Evolutionary conservation across 257 asterid genomes (phyloP).

Genomic region (Lavandula angustifolia): DNA sequence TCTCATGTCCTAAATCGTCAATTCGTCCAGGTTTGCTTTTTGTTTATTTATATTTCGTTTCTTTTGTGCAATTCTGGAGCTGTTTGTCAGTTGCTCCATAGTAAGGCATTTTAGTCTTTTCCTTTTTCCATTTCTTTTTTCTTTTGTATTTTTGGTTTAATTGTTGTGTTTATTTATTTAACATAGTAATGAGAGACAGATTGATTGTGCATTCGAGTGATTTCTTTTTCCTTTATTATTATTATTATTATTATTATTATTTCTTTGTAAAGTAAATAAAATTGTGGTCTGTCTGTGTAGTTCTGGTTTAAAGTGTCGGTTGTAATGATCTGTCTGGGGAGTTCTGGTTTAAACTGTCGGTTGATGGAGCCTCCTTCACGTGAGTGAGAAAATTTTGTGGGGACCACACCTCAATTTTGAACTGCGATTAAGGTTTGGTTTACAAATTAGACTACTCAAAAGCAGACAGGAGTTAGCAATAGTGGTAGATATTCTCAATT

Average conservation of each 20-base stretch:
- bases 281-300: neutral
- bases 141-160: constrained; percentile 4
- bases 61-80: constrained; percentile 30
- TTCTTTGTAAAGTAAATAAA: neutral
- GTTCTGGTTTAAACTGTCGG: too few relatives aligned
- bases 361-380: too few relatives aligned
- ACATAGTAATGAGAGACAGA: constrained; percentile 27
- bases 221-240: constrained; percentile 4
- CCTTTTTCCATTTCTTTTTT: neutral
- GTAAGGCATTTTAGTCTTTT: constrained; percentile 33
- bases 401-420: constrained; percentile 25
- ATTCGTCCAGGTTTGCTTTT: constrained; percentile 31
- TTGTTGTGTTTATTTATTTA: constrained; percentile 34
- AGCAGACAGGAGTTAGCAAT: neutral
- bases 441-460: neutral
- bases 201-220: constrained; percentile 27
- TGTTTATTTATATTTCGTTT: constrained; percentile 26
- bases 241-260: neutral
- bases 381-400: constrained; percentile 35
- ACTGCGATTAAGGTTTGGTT: neutral
- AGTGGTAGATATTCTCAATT: too few relatives aligned
- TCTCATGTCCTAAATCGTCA: constrained; percentile 59
- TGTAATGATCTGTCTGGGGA: constrained; percentile 28
- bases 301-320: constrained; percentile 25
- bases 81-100: constrained; percentile 29